Conservation (phyloP, 2,329 filamentous ascomycete species). For the Pseudogymnoascus sp. region DNA sequence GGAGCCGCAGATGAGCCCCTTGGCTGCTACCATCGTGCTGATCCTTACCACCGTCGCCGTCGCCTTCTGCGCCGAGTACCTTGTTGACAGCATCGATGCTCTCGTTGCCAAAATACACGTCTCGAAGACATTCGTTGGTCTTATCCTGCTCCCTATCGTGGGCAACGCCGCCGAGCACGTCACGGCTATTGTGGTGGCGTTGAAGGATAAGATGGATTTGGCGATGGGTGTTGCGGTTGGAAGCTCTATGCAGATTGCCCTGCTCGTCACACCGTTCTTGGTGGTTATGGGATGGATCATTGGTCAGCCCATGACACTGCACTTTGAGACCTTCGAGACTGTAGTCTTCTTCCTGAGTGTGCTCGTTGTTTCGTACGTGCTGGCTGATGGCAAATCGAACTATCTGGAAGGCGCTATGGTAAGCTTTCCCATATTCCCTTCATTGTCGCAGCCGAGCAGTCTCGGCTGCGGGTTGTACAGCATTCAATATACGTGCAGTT, state of each 20-base stretch:
- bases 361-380: slow-evolving; percentile 66
- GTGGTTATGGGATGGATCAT: slow-evolving; percentile 75
- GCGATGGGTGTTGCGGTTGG: slow-evolving; percentile 77
- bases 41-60: slow-evolving; percentile 63
- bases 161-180: slow-evolving; percentile 77
- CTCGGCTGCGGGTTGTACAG: slow-evolving; percentile 18
- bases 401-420: slow-evolving; percentile 75
- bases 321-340: slow-evolving; percentile 75
- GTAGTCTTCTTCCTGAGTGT: slow-evolving; percentile 71
- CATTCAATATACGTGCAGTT: background rate
- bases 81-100: slow-evolving; percentile 68
- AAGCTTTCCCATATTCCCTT: slow-evolving; percentile 17
- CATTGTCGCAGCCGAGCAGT: slow-evolving; percentile 23
- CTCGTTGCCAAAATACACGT: slow-evolving; percentile 64
- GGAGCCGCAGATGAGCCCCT: slow-evolving; percentile 50
- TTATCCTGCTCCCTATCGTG: slow-evolving; percentile 72
- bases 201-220: slow-evolving; percentile 68
- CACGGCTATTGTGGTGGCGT: slow-evolving; percentile 70
- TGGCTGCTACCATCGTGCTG: slow-evolving; percentile 59
- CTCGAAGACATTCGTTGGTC: slow-evolving; percentile 74
- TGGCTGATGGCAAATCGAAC: slow-evolving; percentile 77
- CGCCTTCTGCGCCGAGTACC: slow-evolving; percentile 67
- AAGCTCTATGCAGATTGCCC: slow-evolving; percentile 74
- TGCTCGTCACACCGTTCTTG: slow-evolving; percentile 73
- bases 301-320: slow-evolving; percentile 64